Evolutionary conservation across 2,329 filamentous ascomycete species (phyloP), one percentile per base, ranked within the genome.

Genomic region (Trichoderma semiorbis): DNA sequence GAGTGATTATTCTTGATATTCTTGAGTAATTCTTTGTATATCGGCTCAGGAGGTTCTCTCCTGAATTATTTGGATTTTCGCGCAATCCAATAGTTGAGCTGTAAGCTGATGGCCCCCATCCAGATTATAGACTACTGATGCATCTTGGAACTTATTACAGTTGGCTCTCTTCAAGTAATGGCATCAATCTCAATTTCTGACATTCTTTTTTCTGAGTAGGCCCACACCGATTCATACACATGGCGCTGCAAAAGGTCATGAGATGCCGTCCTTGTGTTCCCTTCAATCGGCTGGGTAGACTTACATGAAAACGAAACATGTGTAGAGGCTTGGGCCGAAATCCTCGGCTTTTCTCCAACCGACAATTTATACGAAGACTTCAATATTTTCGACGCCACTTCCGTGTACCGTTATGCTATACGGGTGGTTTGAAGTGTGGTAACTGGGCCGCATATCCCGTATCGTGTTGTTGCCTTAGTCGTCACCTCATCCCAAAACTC

Each of bases 321-420:
- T 50, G n/a, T 21, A 10, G n/a, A 21, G 43, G 7, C 21, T 21
- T 50, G n/a, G 10, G 47, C n/a, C 5, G 11, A 50, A 1, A 14
- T 24, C 47, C n/a, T 21, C 47, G 21, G 21, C 21, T 53, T 11
- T 14, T 53, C 47, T 53, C 21, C 11, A 21, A 11, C 47, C 7
- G 16, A n/a, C 16, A 43, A 43, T n/a, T 53, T 24, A 24, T 21
- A 53, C 5, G 21, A 53, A 53, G 21, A 21, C 14, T 53, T 53
- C 47, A 24, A 0, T 7, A 53, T 53, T 53, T 14, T 6, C 3
- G 5, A 24, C 21, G 11, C 21, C 11, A 24, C 47, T 21, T 21
- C n/a, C n/a, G 0, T 7, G 2, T 11, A 50, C 10, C n/a, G 2
- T 24, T 12, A 5, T 21, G 0, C 43, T 11, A 1, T 4, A 21